Percentiles rank a stretch among this genome's conserved stretches.
Conservation (phyloP, 2,329 filamentous ascomycete species). For the Claviceps digitariae region DNA sequence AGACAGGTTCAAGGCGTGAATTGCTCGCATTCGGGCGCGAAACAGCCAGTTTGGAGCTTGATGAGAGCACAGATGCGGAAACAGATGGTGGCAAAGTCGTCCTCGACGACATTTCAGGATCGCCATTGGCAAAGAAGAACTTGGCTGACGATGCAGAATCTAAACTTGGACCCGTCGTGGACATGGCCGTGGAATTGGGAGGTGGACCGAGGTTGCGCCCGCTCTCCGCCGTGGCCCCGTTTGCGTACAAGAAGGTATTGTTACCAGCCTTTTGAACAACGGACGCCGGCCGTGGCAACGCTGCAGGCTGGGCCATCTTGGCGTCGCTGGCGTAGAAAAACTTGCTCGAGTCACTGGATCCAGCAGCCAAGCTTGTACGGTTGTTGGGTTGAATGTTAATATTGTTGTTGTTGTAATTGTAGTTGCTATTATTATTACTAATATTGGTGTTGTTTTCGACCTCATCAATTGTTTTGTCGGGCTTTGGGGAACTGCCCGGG, state of each 20-base stretch:
- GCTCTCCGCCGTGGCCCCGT: slow-evolving; percentile 29
- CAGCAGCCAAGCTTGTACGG: slow-evolving; percentile 16
- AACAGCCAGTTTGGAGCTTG: slow-evolving; percentile 27
- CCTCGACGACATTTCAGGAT: slow-evolving; percentile 31
- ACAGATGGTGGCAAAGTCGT: slow-evolving; percentile 22
- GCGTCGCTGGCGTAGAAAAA: slow-evolving; percentile 90
- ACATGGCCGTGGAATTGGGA: slow-evolving; percentile 17
- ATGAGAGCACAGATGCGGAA: slow-evolving; percentile 33
- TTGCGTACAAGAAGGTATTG: slow-evolving; percentile 43
- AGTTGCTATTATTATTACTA: not conserved
- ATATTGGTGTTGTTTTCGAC: slow-evolving; percentile 23
- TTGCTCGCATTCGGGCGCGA: slow-evolving; percentile 25
- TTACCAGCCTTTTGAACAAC: slow-evolving; percentile 30
- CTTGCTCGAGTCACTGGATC: slow-evolving; percentile 31
- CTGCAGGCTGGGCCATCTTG: slow-evolving; percentile 28
- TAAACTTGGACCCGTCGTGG: slow-evolving; percentile 20
- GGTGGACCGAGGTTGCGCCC: slow-evolving; percentile 21
- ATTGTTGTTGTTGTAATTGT: slow-evolving; percentile 1
- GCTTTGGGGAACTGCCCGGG: slow-evolving; percentile 45
- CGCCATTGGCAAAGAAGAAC: slow-evolving; percentile 65
- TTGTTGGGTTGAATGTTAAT: slow-evolving; percentile 7
- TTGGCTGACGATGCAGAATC: slow-evolving; percentile 36
- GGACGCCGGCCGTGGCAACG: slow-evolving; percentile 25
- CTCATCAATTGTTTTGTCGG: slow-evolving; percentile 25
- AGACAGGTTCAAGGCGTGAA: slow-evolving; percentile 10